Evolutionary conservation across 768 basidiomycete species (phyloP).

Genomic region (Wakefieldia striispora): DNA sequence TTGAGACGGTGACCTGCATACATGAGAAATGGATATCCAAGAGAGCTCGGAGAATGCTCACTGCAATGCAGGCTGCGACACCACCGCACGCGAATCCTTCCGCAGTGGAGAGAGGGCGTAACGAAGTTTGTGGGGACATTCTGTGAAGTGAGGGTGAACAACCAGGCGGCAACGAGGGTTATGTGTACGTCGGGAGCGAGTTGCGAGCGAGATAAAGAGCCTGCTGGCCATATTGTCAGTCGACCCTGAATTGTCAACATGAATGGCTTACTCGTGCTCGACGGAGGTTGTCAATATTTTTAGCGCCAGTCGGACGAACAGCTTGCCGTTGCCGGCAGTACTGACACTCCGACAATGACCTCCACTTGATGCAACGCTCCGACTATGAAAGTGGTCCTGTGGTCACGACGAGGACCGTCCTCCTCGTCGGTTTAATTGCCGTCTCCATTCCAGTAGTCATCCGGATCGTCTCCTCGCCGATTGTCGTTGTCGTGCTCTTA

Average conservation of each 20-base stretch:
- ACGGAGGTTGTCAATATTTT: too few relatives aligned
- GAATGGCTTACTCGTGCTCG: too few relatives aligned
- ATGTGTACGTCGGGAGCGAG: neutral
- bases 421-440: constrained; percentile 56
- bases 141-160: neutral
- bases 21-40: constrained; percentile 6
- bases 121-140: constrained; percentile 17
- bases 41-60: constrained; percentile 30
- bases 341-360: neutral
- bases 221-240: too few relatives aligned
- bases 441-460: constrained; percentile 52
- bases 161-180: constrained; percentile 1
- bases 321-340: too few relatives aligned
- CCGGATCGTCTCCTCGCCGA: constrained; percentile 63
- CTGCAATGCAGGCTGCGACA: constrained; percentile 88
- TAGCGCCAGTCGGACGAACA: too few relatives aligned
- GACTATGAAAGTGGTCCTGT: constrained; percentile 34
- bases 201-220: neutral
- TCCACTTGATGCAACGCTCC: constrained; percentile 16
- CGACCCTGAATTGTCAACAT: too few relatives aligned
- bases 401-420: constrained; percentile 50
- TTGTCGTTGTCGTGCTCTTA: constrained; percentile 60
- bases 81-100: constrained; percentile 91
- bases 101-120: constrained; percentile 52
- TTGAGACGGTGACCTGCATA: constrained; percentile 74